Evolutionary conservation across 805 yeast genomes (phyloP).

Genomic region (Kodamaea leandrae): DNA sequence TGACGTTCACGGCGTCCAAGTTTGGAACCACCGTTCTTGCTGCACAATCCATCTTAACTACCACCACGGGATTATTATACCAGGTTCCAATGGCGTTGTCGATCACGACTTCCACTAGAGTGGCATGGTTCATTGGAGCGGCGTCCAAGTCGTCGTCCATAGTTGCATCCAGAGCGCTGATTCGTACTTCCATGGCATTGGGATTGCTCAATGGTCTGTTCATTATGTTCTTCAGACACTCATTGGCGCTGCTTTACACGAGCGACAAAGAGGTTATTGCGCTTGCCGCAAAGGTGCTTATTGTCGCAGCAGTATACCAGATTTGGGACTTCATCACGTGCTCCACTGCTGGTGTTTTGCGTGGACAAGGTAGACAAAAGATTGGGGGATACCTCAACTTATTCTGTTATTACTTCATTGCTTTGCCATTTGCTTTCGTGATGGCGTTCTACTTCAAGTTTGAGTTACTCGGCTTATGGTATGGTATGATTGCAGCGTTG

Average conservation of each 20-base stretch:
- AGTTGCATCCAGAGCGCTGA: constrained; percentile 36
- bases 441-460: constrained; percentile 41
- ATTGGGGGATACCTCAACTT: constrained; percentile 54
- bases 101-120: constrained; percentile 72
- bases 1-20: constrained; percentile 66
- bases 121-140: constrained; percentile 76
- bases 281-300: constrained; percentile 38
- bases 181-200: constrained; percentile 28
- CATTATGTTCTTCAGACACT: constrained; percentile 34
- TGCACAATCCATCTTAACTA: constrained; percentile 70
- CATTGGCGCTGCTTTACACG: constrained; percentile 42
- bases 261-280: constrained; percentile 36
- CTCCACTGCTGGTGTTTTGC: constrained; percentile 50
- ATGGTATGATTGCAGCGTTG: constrained; percentile 46
- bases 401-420: constrained; percentile 46
- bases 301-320: constrained; percentile 52
- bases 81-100: constrained; percentile 77
- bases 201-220: constrained; percentile 40
- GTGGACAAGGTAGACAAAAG: constrained; percentile 59
- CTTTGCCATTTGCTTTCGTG: constrained; percentile 46
- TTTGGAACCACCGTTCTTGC: constrained; percentile 67
- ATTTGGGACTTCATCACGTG: constrained; percentile 50
- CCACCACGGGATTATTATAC: constrained; percentile 64
- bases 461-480: constrained; percentile 48
- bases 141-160: constrained; percentile 42